Base-by-base conservation (phyloP, 2,329 filamentous ascomycete species). In the Dactylellina cionopaga region DNA sequence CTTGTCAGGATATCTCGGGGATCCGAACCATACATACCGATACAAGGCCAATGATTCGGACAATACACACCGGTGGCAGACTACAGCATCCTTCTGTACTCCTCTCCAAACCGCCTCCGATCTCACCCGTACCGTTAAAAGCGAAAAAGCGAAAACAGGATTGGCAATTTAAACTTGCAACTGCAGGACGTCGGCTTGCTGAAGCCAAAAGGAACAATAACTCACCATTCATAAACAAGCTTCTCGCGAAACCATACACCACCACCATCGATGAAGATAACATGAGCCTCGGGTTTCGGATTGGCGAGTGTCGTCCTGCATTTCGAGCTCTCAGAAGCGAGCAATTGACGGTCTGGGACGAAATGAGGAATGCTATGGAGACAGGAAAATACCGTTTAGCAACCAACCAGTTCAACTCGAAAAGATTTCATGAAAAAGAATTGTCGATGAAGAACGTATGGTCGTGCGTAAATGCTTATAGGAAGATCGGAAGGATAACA, bases 181-280 rank as follows among this genome's bases (percentile, higher is more conserved):
- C 37, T 9, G 51, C 52, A n/a, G 66, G 66, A 4, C 66, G 66
- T 24, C 49, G 25, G 24, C 46, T 39, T 24, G 58, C 66, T 19
- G 52, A 63, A 5, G 52, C 58, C 5, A 25, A 47, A 43, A 58
- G 51, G 19, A 51, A 71, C 31, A 24, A 70, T 25, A 54, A n/a
- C 2, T 31, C 52, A 3, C 31, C 31, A 6, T 64, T 60, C 11
- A 46, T 51, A 17, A 19, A 56, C 2, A 33, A 39, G 43, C 58
- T 71, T 22, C 58, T 58, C 29, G 54, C 54, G 5, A 27, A 55
- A 13, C 27, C 44, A 11, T 55, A 27, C 22, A 56, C 58, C 4
- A 64, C 58, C 6, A 29, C 43, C 7, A 71, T 64, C 37, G 66
- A 71, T 15, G 58, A 51, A 22, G 66, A 52, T 10, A 71, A 71